These are phyloP conservation scores for Podosphaera fusca DNA, from an alignment of 2,329 filamentous ascomycete species.

Conservation along the genomic window DNA sequence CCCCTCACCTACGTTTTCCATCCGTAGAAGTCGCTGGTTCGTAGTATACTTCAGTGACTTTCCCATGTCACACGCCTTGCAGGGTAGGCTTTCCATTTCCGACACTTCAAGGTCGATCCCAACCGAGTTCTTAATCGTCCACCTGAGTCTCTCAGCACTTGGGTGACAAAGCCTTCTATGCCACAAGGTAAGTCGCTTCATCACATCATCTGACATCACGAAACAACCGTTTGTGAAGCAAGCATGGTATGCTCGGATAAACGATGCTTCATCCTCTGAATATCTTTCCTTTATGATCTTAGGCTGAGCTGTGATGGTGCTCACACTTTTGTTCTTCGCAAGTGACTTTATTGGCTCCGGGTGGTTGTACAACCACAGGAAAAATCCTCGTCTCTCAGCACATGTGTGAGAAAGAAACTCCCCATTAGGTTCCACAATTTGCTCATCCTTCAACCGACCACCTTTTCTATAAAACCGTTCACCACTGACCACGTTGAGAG, in stretches of 20 bases:
- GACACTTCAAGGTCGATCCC: neutral
- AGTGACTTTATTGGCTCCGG: neutral
- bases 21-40: neutral
- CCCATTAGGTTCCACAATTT: neutral
- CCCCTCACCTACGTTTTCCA: neutral
- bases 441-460: neutral
- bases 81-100: neutral
- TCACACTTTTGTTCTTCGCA: neutral
- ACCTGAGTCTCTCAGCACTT: neutral
- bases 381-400: conserved; percentile 1
- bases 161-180: neutral
- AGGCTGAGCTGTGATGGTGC: neutral
- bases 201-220: neutral
- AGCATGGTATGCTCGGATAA: neutral
- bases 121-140: neutral
- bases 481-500: neutral
- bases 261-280: neutral
- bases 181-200: neutral
- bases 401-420: neutral
- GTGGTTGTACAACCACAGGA: neutral
- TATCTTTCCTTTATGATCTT: neutral
- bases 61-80: neutral
- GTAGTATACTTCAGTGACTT: conserved; percentile 1
- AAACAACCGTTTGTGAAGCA: neutral
- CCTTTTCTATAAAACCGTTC: neutral